phyloP scores from a whole-genome alignment of 495 filamentous ascomycete species.

The Cercophora samala region DNA sequence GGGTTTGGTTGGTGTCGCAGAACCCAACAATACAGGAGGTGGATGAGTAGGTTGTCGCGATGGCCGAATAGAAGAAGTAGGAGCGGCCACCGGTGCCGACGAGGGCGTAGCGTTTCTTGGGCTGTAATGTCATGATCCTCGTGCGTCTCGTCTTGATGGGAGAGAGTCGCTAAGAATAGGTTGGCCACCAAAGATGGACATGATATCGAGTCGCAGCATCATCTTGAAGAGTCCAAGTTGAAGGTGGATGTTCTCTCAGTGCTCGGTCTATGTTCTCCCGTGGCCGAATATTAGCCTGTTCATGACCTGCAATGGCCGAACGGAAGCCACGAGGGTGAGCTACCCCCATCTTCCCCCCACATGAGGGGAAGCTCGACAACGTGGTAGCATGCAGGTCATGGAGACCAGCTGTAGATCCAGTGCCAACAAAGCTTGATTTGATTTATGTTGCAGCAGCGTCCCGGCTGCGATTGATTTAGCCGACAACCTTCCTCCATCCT shows the following conservation, averaged over 20 bases:
- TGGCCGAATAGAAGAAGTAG: conserved; percentile 56
- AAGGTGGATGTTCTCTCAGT: background rate
- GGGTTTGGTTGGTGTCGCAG: conserved; percentile 49
- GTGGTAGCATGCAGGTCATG: background rate
- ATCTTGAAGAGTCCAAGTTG: no score
- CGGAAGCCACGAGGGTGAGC: no score
- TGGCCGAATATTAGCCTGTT: conserved; percentile 20
- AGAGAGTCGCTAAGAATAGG: background rate
- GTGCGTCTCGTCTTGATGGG: background rate
- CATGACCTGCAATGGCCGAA: background rate
- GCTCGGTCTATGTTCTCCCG: conserved; percentile 21
- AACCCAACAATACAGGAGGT: conserved; percentile 51
- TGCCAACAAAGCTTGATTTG: background rate
- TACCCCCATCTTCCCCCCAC: background rate
- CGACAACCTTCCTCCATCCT: no score
- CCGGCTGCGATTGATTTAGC: no score
- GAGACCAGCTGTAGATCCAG: background rate
- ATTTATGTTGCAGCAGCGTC: no score
- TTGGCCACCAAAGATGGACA: no score
- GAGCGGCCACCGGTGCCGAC: conserved; percentile 45
- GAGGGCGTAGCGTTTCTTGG: conserved; percentile 41
- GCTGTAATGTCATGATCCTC: conserved; percentile 11
- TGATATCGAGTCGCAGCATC: no score
- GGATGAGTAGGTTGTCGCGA: conserved; percentile 44
- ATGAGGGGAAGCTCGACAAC: background rate